Evolutionary conservation across 148 eudicot species (phyloP).

Genomic region (Rhododendron ferrugineum): DNA sequence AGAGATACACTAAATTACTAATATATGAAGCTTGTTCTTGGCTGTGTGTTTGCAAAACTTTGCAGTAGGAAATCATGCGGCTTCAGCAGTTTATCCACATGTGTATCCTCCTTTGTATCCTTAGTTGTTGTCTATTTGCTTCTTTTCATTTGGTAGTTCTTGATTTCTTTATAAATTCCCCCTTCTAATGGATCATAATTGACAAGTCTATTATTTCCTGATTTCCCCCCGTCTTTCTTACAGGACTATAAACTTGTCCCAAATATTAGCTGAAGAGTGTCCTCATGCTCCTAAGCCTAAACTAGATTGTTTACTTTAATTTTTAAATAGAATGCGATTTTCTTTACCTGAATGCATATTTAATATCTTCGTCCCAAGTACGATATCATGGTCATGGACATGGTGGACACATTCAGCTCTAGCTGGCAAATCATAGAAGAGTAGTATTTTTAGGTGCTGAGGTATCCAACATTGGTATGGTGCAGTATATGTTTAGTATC

Average conservation of each 20-base stretch:
- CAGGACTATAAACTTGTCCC: not conserved
- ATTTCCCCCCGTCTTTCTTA: not conserved
- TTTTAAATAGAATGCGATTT: not conserved
- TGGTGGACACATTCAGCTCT: not conserved
- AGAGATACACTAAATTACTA: slow-evolving; percentile 6
- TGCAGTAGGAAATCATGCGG: slow-evolving; percentile 67
- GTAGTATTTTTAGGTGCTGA: not conserved
- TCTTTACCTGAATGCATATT: not conserved
- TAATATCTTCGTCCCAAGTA: not conserved
- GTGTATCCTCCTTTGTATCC: slow-evolving; percentile 97
- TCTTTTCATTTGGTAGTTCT: slow-evolving; percentile 4
- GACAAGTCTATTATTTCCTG: not conserved
- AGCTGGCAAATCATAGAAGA: not conserved
- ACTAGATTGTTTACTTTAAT: not conserved
- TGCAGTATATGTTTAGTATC: not conserved
- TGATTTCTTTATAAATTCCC: not conserved
- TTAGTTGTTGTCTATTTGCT: slow-evolving; percentile 21
- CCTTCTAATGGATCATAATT: not conserved
- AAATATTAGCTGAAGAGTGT: not conserved
- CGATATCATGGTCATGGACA: not conserved
- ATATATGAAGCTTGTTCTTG: slow-evolving; percentile 24
- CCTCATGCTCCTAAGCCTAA: not conserved
- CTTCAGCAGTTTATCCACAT: slow-evolving; percentile 46
- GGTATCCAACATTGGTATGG: not conserved
- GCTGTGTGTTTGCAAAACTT: slow-evolving; percentile 26